A percentile compares a stretch with the other conserved stretches of the same genome.
Conservation (phyloP, 805 yeast species). For the Zygosaccharomyces siamensis region DNA sequence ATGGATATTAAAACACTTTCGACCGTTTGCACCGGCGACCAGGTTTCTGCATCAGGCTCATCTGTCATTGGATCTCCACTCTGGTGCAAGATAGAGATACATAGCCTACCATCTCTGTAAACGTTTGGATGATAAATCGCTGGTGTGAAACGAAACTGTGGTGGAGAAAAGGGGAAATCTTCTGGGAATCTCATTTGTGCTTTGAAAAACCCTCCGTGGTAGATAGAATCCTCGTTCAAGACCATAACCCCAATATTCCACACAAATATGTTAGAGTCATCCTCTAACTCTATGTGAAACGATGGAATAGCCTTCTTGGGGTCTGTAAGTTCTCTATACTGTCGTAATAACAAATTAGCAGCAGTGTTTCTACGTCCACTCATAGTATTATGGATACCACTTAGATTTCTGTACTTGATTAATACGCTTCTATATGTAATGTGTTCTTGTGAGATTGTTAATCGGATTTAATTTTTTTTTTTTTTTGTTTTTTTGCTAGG, state of each 20-base stretch:
- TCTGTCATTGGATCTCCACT: conserved; percentile 88
- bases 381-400: conserved; percentile 13
- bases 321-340: conserved; percentile 87
- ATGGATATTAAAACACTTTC: conserved; percentile 87
- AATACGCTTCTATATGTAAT: not conserved
- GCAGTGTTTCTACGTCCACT: conserved; percentile 48
- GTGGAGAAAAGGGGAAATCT: conserved; percentile 91
- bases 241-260: conserved; percentile 94
- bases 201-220: conserved; percentile 90
- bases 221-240: conserved; percentile 79
- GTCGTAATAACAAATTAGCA: conserved; percentile 85
- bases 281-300: conserved; percentile 63
- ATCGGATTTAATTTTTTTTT: not conserved
- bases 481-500: not conserved
- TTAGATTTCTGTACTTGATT: not conserved
- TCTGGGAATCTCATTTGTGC: conserved; percentile 92
- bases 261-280: conserved; percentile 52
- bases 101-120: conserved; percentile 85
- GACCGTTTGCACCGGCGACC: conserved; percentile 92
- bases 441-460: not conserved
- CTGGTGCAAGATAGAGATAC: conserved; percentile 88
- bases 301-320: conserved; percentile 77
- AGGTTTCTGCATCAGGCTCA: conserved; percentile 89
- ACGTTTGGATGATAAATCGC: conserved; percentile 94
- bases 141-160: conserved; percentile 86